A percentile compares a stretch with the other conserved stretches of the same genome.
Evolutionary conservation across 140 eudicot species (phyloP).

Genomic region (Senecio squalidus): DNA sequence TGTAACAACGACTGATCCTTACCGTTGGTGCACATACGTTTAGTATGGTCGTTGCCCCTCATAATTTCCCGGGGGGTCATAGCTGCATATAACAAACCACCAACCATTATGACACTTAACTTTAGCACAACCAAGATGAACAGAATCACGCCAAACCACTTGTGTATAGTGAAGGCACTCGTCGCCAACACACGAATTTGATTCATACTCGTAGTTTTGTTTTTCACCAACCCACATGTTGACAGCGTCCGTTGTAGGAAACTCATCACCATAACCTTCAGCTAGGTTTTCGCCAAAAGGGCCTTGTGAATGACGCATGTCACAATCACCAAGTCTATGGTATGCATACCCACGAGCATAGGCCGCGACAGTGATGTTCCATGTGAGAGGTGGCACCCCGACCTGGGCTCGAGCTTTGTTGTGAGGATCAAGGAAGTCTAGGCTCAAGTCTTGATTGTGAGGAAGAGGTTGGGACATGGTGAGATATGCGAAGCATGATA

Average conservation of each 20-base stretch:
- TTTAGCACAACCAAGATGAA: constrained; percentile 37
- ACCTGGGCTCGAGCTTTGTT: constrained; percentile 52
- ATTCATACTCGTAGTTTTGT: constrained; percentile 27
- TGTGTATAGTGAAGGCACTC: constrained; percentile 43
- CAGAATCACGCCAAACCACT: constrained; percentile 40
- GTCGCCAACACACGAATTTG: constrained; percentile 37
- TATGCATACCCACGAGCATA: constrained; percentile 59
- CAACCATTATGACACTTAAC: constrained; percentile 27
- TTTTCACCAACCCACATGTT: constrained; percentile 58
- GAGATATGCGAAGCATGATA: constrained; percentile 15
- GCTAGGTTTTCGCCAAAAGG: constrained; percentile 74
- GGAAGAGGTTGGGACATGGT: constrained; percentile 23
- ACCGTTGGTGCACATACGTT: not conserved
- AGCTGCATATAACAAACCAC: constrained; percentile 41
- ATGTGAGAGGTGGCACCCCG: constrained; percentile 38
- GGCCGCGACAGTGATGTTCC: constrained; percentile 49
- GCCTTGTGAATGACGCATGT: constrained; percentile 45
- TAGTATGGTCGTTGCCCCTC: constrained; percentile 47
- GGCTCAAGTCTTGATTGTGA: constrained; percentile 5
- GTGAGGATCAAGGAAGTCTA: constrained; percentile 50
- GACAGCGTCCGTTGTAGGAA: constrained; percentile 36
- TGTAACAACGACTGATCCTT: not conserved
- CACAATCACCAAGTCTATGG: constrained; percentile 42
- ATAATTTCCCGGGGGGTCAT: constrained; percentile 39
- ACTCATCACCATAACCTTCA: constrained; percentile 31